These are phyloP conservation scores for Cladobotryum protrusum DNA, from an alignment of 2,329 filamentous ascomycete genomes.

Conservation along the genomic window DNA sequence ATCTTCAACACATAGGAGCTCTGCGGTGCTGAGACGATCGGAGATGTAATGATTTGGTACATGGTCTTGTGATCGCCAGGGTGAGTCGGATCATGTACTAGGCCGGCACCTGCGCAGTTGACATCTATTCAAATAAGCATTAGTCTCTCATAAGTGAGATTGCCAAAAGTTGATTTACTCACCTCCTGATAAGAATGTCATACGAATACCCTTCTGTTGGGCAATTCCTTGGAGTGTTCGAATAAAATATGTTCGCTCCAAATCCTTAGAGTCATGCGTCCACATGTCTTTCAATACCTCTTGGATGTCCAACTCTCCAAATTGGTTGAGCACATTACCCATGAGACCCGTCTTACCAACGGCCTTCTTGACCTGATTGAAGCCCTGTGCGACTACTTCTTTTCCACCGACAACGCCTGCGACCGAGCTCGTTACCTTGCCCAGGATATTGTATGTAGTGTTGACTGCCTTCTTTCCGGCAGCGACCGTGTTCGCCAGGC, in stretches of 20 bases:
- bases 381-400: constrained; percentile 84
- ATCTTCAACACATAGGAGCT: constrained; percentile 83
- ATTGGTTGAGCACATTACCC: constrained; percentile 91
- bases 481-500: constrained; percentile 81
- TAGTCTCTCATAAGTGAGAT: not conserved
- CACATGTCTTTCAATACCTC: constrained; percentile 95
- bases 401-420: constrained; percentile 95
- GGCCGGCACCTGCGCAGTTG: constrained; percentile 82
- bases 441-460: constrained; percentile 90
- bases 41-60: constrained; percentile 94
- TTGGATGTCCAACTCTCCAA: constrained; percentile 89
- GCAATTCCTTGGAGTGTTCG: constrained; percentile 91
- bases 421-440: constrained; percentile 90
- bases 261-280: constrained; percentile 97
- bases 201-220: constrained; percentile 89
- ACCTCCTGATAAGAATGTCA: constrained; percentile 94
- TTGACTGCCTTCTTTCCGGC: constrained; percentile 97
- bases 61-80: constrained; percentile 96
- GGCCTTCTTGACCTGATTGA: constrained; percentile 91
- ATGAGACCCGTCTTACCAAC: constrained; percentile 93
- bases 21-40: constrained; percentile 85
- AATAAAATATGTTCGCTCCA: constrained; percentile 94
- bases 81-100: constrained; percentile 88
- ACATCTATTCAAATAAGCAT: constrained; percentile 49
- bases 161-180: constrained; percentile 22